Conservation (phyloP, 2,329 filamentous ascomycete genomes). For the Clonostachys rhizophaga region DNA sequence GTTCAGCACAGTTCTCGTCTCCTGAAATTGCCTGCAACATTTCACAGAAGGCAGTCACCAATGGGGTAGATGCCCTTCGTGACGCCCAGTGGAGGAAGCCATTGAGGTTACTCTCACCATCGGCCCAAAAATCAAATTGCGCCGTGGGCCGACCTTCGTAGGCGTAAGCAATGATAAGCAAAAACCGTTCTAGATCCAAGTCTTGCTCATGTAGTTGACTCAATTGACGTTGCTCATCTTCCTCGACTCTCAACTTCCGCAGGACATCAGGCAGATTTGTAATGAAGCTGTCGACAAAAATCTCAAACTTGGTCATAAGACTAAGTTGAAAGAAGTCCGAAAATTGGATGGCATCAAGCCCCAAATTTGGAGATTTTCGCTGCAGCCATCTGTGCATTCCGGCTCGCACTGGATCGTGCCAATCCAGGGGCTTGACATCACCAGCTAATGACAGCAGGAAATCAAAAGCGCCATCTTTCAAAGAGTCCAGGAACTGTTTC, state of each 20-base stretch:
- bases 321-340: conserved; percentile 67
- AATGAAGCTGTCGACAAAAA: conserved; percentile 88
- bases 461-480: conserved; percentile 89
- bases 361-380: conserved; percentile 68
- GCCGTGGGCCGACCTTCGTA: conserved; percentile 84
- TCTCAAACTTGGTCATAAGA: conserved; percentile 77
- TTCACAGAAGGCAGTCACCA: conserved; percentile 94
- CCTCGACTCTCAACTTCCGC: conserved; percentile 77
- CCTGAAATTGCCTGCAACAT: conserved; percentile 87
- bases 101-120: conserved; percentile 86
- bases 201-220: conserved; percentile 63
- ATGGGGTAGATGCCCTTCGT: conserved; percentile 87
- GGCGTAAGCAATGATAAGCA: conserved; percentile 86
- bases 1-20: conserved; percentile 75
- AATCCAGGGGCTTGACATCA: conserved; percentile 74
- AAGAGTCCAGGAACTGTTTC: conserved; percentile 67
- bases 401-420: conserved; percentile 81
- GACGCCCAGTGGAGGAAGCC: conserved; percentile 98
- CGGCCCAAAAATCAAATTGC: conserved; percentile 85
- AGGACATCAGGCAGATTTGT: conserved; percentile 92
- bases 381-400: conserved; percentile 81
- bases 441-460: conserved; percentile 83
- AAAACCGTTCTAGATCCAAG: conserved; percentile 79
- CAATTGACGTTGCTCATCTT: conserved; percentile 78
- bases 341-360: conserved; percentile 63